Evolutionary conservation across 768 basidiomycete genomes (phyloP), one percentile per base, ranked within the genome.

Genomic region (Serendipita indica): DNA sequence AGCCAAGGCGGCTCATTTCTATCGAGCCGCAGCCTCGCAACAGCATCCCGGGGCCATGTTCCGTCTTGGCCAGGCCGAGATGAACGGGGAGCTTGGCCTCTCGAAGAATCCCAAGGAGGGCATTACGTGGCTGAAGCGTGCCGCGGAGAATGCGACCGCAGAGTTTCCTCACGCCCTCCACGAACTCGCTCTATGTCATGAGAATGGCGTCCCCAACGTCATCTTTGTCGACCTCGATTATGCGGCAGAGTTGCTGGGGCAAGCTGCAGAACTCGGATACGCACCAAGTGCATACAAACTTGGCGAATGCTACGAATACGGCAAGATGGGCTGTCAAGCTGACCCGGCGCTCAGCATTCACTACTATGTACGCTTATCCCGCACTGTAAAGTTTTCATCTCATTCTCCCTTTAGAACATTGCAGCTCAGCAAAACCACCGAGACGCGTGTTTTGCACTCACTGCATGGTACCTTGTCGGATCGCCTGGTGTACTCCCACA

Each of bases 231-330:
- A 99, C 70, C 82, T 83, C 63, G 94, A 98, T 66, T 99, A 99
- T 66, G 84, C 94, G 0, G 83, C 86, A 0, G 96, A 99, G 71
- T 75, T 98, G 10, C 74, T 98, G 39, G 96, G 96, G 2, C 90
- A 96, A 68, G 94, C 93, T 25, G 83, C 89, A 0, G 96, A 98
- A 70, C 78, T 99, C 25, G 92, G 92, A 3, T 97, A 97, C 71
- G 91, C 94, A 6, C 90, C 94, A 16, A 92, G 89, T 63, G 96
- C 96, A 32, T 89, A 92, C 72, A 83, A 90, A 61, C 73, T 98
- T 59, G 96, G 96, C 25, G 94, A 98, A 72, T 97, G 93, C 70
- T 99, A 99, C 69, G 96, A 99, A 74, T 99, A 98, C 69, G 96
- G 96, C 33, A 93, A 89, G 75, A 86, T 97, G 81, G 93, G 92